Base-by-base conservation (phyloP, 148 eudicot genomes). In the Rhododendron mucronatum region DNA sequence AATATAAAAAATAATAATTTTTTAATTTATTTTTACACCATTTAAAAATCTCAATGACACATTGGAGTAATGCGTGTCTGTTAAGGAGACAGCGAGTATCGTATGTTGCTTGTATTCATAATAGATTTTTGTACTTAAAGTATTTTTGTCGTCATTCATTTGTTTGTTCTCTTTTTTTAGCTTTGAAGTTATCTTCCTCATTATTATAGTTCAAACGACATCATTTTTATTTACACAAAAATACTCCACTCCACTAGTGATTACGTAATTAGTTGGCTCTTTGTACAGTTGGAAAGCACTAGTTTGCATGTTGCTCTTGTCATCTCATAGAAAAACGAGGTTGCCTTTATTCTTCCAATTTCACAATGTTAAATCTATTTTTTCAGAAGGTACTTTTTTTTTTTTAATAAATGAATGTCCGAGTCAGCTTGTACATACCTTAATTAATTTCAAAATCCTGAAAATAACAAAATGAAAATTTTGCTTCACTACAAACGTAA, bases 381-480 rank as follows among this genome's bases (percentile, higher is more conserved):
- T 12, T 3, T 51, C 14, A 51, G 1, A 51, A 51, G 5, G 57
- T 12, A 12, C 18, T 2, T 12, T 2, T 14, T 41, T 39, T 39
- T 5, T 41, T 41, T 5, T 5, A 41, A 41, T 5, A 41, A 41
- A 41, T 5, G 0, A 0, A 41, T 41, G 7, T 41, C 0, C 8
- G 7, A 41, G 45, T 41, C 1, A 41, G 0, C 1, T 41, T 41
- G 0, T 7, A 0, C 1, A 7, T 7, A 41, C 1, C 7, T 41
- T 1, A 5, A 41, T 5, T 5, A 41, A 41, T 41, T 41, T 41
- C 45, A 7, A 0, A 5, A 0, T 0, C 45, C 8, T 6, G 0
- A 41, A 41, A 57, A 0, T 59, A 20, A 59, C 65, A 1, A 59
- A 59, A 5, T 59, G 9, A 59, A 8, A 21, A 59, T 20, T 59